Conservation (phyloP, 768 basidiomycete genomes). For the Collybiopsis luxurians region DNA sequence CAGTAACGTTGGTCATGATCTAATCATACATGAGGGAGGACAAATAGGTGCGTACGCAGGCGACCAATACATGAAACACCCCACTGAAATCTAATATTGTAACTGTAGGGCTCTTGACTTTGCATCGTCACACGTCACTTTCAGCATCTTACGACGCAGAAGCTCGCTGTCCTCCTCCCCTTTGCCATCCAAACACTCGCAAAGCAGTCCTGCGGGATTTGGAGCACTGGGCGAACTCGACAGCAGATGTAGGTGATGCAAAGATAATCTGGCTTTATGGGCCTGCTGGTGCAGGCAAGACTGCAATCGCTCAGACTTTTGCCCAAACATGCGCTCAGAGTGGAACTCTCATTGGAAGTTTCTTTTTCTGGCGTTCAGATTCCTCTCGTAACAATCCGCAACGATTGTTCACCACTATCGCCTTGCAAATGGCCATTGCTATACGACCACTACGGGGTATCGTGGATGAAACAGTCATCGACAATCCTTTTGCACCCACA, state of each 20-base stretch:
- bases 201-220: background rate
- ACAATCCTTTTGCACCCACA: background rate
- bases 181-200: background rate
- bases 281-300: constrained; percentile 32
- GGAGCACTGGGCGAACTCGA: background rate
- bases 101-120: background rate
- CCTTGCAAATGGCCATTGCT: no score
- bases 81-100: background rate
- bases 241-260: background rate
- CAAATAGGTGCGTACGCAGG: background rate
- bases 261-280: constrained; percentile 30
- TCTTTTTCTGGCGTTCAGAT: background rate
- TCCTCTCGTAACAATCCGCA: background rate
- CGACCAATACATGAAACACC: no score
- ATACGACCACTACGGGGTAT: no score
- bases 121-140: background rate
- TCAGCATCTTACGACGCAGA: background rate
- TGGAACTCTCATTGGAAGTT: background rate
- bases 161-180: background rate
- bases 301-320: constrained; percentile 5
- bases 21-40: background rate
- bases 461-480: no score
- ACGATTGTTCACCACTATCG: background rate
- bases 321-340: background rate
- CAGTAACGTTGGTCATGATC: background rate